Conservation (phyloP, 768 basidiomycete species). For the Russula olivacea region DNA sequence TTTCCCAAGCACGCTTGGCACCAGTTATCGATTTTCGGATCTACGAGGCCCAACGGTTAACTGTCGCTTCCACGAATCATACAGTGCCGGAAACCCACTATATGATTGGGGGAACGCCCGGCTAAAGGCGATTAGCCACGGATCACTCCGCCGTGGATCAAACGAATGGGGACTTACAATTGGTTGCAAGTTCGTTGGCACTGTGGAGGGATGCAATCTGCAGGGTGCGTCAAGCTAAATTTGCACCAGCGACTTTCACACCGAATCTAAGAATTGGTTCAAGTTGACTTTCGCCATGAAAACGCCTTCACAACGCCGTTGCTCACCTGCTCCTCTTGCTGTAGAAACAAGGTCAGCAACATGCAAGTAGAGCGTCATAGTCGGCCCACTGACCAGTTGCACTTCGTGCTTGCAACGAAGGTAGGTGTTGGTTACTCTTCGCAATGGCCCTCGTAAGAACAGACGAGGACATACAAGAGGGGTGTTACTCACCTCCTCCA, state of each 20-base stretch:
- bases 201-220: slow-evolving; percentile 14
- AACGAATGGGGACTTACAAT: slow-evolving; percentile 15
- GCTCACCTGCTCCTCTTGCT: slow-evolving; percentile 23
- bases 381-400: slow-evolving; percentile 20
- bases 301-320: background rate
- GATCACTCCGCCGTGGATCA: slow-evolving; percentile 21
- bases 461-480: slow-evolving; percentile 11
- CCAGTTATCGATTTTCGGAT: slow-evolving; percentile 33
- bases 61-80: slow-evolving; percentile 4
- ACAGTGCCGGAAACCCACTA: slow-evolving; percentile 38
- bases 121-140: slow-evolving; percentile 34
- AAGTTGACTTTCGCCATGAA: background rate
- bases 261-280: slow-evolving; percentile 14
- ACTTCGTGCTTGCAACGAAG: slow-evolving; percentile 22
- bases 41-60: slow-evolving; percentile 28
- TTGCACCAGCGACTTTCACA: slow-evolving; percentile 23
- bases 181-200: slow-evolving; percentile 27
- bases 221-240: slow-evolving; percentile 18
- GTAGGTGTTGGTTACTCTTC: slow-evolving; percentile 58
- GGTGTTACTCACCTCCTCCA: slow-evolving; percentile 56
- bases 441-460: slow-evolving; percentile 25
- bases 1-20: slow-evolving; percentile 32
- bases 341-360: slow-evolving; percentile 6
- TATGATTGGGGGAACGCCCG: slow-evolving; percentile 68
- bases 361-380: background rate